phyloP scores from a whole-genome alignment of 1,284 basidiomycete genomes.

The Boletellus deceptivus region DNA sequence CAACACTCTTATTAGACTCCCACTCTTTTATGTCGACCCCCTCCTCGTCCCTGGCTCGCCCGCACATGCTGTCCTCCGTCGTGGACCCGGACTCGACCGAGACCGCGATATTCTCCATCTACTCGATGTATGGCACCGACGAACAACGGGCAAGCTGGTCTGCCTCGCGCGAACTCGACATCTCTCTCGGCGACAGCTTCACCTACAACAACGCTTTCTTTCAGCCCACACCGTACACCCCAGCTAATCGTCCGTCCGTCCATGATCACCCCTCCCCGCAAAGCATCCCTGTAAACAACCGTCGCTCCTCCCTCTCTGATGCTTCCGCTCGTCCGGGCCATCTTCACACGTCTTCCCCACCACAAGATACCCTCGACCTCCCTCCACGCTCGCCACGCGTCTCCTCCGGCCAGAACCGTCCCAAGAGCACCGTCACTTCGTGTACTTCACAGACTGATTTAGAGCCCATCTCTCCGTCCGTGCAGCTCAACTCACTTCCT shows the following conservation, averaged over 20 bases:
- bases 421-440: slow-evolving; percentile 30
- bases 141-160: slow-evolving; percentile 42
- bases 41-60: slow-evolving; percentile 31
- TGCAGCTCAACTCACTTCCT: slow-evolving; percentile 23
- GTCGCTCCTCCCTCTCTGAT: slow-evolving; percentile 11
- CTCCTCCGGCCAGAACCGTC: slow-evolving; percentile 16
- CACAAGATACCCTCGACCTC: slow-evolving; percentile 18
- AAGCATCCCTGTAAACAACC: slow-evolving; percentile 10
- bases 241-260: slow-evolving; percentile 3
- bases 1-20: too few species aligned
- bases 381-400: slow-evolving; percentile 31
- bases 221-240: slow-evolving; percentile 11
- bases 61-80: slow-evolving; percentile 28
- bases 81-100: slow-evolving; percentile 45
- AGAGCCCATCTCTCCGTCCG: slow-evolving; percentile 18
- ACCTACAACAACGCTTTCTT: slow-evolving; percentile 26
- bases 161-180: slow-evolving; percentile 36
- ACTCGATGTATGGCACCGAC: slow-evolving; percentile 72
- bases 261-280: slow-evolving; percentile 14
- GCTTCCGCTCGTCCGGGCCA: slow-evolving; percentile 10
- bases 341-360: slow-evolving; percentile 9
- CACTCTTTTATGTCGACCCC: slow-evolving; percentile 43
- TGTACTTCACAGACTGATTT: slow-evolving; percentile 25
- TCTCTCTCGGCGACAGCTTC: slow-evolving; percentile 34
- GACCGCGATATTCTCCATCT: slow-evolving; percentile 73